phyloP scores from a whole-genome alignment of 2,329 filamentous ascomycete genomes.

The Coniella vitis region DNA sequence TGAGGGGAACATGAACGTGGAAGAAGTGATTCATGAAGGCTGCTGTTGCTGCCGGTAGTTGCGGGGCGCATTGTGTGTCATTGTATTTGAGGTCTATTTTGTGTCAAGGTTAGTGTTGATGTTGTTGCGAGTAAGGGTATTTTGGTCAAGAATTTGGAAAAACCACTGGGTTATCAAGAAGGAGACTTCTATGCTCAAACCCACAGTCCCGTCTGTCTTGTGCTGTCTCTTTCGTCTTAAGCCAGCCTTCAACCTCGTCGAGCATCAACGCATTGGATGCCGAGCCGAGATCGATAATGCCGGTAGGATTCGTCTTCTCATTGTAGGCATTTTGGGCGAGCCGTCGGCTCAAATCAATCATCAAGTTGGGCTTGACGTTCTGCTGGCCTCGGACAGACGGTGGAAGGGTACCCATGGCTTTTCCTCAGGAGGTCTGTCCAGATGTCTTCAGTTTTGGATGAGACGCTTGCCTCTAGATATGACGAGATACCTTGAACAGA shows the following conservation, averaged over 20 bases:
- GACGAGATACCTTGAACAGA: conserved; percentile 53
- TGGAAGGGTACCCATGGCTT: conserved; percentile 9
- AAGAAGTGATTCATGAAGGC: conserved; percentile 13
- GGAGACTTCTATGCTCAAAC: not conserved
- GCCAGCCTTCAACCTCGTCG: conserved; percentile 8
- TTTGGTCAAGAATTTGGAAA: no score
- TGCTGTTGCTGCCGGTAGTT: conserved; percentile 6
- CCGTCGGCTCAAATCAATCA: conserved; percentile 13
- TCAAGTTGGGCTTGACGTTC: conserved; percentile 11
- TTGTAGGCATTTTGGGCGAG: conserved; percentile 8
- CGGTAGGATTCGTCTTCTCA: conserved; percentile 7
- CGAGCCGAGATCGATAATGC: conserved; percentile 12
- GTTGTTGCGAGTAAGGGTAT: no score
- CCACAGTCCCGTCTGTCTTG: conserved; percentile 9
- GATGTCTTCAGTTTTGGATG: no score
- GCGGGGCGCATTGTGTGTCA: conserved; percentile 10
- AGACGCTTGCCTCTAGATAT: conserved; percentile 40
- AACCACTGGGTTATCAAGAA: no score
- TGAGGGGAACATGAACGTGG: conserved; percentile 4
- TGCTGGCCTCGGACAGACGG: conserved; percentile 10
- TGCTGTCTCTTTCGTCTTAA: conserved; percentile 1
- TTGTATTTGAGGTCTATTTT: conserved; percentile 10
- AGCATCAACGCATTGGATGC: conserved; percentile 11
- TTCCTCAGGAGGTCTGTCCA: conserved; percentile 38
- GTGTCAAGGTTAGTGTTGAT: not conserved